A percentile compares a stretch with the other conserved stretches of the same genome.
Evolutionary conservation across 805 yeast genomes (phyloP).

Genomic region (Saccharomycopsis sp.): DNA sequence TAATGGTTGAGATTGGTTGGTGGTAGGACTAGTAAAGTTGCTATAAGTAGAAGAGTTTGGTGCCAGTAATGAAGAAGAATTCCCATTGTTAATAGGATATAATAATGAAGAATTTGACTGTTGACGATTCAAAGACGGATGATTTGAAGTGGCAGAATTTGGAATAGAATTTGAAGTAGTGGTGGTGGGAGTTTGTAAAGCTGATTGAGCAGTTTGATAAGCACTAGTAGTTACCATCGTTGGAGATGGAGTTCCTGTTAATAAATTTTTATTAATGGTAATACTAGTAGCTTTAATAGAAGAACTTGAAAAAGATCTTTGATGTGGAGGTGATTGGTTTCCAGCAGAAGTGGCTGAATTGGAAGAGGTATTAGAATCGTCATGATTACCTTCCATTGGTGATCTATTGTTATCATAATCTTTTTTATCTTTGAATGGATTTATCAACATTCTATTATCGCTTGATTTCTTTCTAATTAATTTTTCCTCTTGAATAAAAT

Average conservation of each 20-base stretch:
- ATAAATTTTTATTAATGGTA: conserved; percentile 1
- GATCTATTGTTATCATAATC: conserved; percentile 9
- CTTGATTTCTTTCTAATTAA: conserved; percentile 4
- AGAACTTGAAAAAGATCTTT: conserved; percentile 8
- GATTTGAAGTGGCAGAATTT: too few species aligned
- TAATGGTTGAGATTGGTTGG: not conserved
- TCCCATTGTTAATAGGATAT: not conserved
- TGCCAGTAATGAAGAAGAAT: not conserved
- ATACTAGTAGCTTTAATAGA: conserved; percentile 5
- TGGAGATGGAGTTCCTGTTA: conserved; percentile 11
- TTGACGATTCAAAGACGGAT: conserved; percentile 5
- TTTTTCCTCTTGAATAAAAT: too few species aligned
- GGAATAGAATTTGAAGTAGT: too few species aligned
- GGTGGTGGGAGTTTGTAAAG: conserved; percentile 15
- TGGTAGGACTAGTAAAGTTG: conserved; percentile 7
- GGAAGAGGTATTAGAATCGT: conserved; percentile 1
- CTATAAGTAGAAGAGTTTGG: conserved; percentile 5
- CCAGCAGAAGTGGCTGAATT: not conserved
- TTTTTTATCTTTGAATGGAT: conserved; percentile 13
- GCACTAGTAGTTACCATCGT: conserved; percentile 7
- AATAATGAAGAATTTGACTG: conserved; percentile 6
- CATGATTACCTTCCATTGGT: conserved; percentile 3
- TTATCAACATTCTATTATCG: conserved; percentile 5
- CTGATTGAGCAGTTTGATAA: conserved; percentile 15
- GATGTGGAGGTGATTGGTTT: conserved; percentile 1